A percentile compares a stretch with the other conserved stretches of the same genome.
Conservation (phyloP, 805 yeast genomes). For the Pichia ethanolica region DNA sequence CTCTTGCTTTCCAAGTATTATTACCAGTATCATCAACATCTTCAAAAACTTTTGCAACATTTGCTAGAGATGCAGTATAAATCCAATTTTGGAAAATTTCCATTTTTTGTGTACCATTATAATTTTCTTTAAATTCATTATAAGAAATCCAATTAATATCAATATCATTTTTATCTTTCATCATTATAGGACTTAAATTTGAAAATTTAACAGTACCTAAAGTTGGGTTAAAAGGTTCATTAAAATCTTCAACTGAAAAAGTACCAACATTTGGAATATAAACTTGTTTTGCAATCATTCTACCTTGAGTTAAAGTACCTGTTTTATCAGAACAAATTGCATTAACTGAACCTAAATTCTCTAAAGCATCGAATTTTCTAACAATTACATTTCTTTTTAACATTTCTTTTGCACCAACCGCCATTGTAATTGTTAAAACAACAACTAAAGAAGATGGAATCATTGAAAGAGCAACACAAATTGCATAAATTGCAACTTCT, state of each 20-base stretch:
- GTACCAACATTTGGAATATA: slow-evolving; percentile 65
- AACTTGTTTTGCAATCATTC: slow-evolving; percentile 63
- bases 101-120: slow-evolving; percentile 14
- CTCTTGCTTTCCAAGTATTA: slow-evolving; percentile 64
- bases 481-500: slow-evolving; percentile 83
- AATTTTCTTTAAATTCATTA: slow-evolving; percentile 13
- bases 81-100: slow-evolving; percentile 43
- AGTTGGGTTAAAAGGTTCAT: slow-evolving; percentile 59
- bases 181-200: slow-evolving; percentile 30
- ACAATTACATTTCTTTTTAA: slow-evolving; percentile 65
- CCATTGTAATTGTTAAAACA: slow-evolving; percentile 80
- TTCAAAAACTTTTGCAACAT: slow-evolving; percentile 60
- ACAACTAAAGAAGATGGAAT: slow-evolving; percentile 76
- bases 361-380: slow-evolving; percentile 68
- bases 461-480: slow-evolving; percentile 78
- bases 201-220: slow-evolving; percentile 39
- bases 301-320: slow-evolving; percentile 75
- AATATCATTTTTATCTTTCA: slow-evolving; percentile 30
- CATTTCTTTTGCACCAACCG: slow-evolving; percentile 71
- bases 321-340: slow-evolving; percentile 81
- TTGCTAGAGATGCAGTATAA: slow-evolving; percentile 65
- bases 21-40: slow-evolving; percentile 32
- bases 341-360: slow-evolving; percentile 71
- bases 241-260: slow-evolving; percentile 43
- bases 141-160: slow-evolving; percentile 24